These are phyloP conservation scores for Furcasterigmium sp. DNA, from an alignment of 2,329 filamentous ascomycete species.

Conservation along the genomic window DNA sequence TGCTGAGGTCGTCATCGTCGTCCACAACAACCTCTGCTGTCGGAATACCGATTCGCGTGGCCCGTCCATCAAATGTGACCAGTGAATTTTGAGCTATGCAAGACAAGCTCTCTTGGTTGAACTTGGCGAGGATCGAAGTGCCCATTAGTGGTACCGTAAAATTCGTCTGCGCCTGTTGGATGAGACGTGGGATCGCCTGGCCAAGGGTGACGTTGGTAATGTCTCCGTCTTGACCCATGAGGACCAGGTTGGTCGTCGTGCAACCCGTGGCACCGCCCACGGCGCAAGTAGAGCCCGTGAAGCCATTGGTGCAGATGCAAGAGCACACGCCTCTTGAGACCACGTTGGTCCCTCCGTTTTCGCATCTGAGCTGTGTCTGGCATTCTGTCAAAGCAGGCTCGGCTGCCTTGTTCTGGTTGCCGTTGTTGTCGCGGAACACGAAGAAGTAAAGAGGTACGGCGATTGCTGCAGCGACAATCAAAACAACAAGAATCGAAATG, in stretches of 20 bases:
- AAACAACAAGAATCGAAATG: constrained; percentile 56
- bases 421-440: constrained; percentile 47
- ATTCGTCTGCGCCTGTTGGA: constrained; percentile 58
- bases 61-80: constrained; percentile 69
- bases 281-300: constrained; percentile 57
- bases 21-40: constrained; percentile 18
- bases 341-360: constrained; percentile 77
- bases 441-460: constrained; percentile 68
- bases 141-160: constrained; percentile 73
- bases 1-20: constrained; percentile 11
- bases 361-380: constrained; percentile 57
- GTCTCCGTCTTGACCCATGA: constrained; percentile 31
- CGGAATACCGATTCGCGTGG: constrained; percentile 26
- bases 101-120: constrained; percentile 70
- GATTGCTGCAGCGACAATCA: constrained; percentile 74
- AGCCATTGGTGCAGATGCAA: constrained; percentile 86
- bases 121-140: constrained; percentile 65
- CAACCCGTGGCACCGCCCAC: constrained; percentile 43
- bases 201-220: constrained; percentile 73
- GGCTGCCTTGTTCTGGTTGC: constrained; percentile 22
- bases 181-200: constrained; percentile 68
- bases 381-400: constrained; percentile 46
- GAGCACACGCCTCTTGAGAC: constrained; percentile 64
- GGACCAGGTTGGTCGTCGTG: constrained; percentile 40
- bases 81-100: constrained; percentile 84